Percentiles rank a stretch among this genome's conserved stretches.
phyloP scores from a whole-genome alignment of 2,329 filamentous ascomycete genomes.

The Capronia coronata region DNA sequence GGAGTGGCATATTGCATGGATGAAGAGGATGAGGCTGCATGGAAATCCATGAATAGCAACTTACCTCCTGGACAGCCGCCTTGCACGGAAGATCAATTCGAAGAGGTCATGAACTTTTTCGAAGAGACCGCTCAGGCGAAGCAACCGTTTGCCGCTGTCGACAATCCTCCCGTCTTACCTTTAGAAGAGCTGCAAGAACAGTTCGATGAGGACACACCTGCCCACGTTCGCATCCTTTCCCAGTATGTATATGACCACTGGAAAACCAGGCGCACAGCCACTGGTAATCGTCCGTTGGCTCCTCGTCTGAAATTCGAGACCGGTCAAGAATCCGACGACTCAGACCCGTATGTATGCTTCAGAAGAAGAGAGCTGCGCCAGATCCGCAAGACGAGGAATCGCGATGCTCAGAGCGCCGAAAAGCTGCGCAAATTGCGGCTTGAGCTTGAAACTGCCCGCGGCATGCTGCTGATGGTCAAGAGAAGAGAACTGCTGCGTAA shows the following conservation, averaged over 20 bases:
- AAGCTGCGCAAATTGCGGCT: slow-evolving; percentile 86
- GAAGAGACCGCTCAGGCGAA: slow-evolving; percentile 78
- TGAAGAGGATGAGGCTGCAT: slow-evolving; percentile 77
- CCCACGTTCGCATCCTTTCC: slow-evolving; percentile 53
- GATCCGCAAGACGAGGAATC: slow-evolving; percentile 86
- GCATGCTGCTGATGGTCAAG: slow-evolving; percentile 69
- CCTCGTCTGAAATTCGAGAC: slow-evolving; percentile 76
- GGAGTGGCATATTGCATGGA: slow-evolving; percentile 92
- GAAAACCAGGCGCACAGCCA: slow-evolving; percentile 62
- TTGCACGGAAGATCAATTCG: slow-evolving; percentile 85
- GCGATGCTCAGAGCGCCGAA: slow-evolving; percentile 89
- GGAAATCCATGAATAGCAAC: slow-evolving; percentile 77
- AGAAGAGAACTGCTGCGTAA: slow-evolving; percentile 74
- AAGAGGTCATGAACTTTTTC: slow-evolving; percentile 89
- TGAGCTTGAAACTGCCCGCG: slow-evolving; percentile 82
- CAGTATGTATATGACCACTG: slow-evolving; percentile 86
- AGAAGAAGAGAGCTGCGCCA: slow-evolving; percentile 87
- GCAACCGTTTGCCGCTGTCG: slow-evolving; percentile 82
- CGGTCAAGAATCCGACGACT: slow-evolving; percentile 87
- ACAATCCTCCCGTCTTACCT: slow-evolving; percentile 71
- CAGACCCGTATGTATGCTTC: slow-evolving; percentile 97
- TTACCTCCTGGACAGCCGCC: slow-evolving; percentile 52
- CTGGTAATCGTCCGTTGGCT: slow-evolving; percentile 66
- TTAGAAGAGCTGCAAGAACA: slow-evolving; percentile 70
- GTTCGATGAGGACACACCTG: slow-evolving; percentile 53